Evolutionary conservation across 169 alveolate species (phyloP).

Genomic region (Babesia divergens): DNA sequence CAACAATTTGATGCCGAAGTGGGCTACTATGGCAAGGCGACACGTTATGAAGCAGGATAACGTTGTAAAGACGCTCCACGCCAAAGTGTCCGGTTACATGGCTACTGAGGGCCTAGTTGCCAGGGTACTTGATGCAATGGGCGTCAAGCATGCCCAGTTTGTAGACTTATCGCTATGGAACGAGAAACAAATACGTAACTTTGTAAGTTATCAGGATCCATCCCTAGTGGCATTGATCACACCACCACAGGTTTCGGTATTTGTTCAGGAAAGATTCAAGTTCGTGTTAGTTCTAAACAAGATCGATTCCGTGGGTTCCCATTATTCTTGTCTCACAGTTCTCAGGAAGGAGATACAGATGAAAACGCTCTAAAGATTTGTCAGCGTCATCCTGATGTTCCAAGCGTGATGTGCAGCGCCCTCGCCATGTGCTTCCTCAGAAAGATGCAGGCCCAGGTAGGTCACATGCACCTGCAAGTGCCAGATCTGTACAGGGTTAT

Average conservation of each 20-base stretch:
- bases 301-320: conserved; percentile 63
- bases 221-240: neutral
- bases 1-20: conserved; percentile 68
- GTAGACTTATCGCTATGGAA: conserved; percentile 62
- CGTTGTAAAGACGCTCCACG: conserved; percentile 38
- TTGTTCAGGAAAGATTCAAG: conserved; percentile 68
- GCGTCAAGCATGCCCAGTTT: conserved; percentile 46
- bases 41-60: conserved; percentile 52
- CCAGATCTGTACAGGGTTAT: conserved; percentile 14
- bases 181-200: conserved; percentile 23
- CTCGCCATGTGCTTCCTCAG: conserved; percentile 68
- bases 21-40: conserved; percentile 70
- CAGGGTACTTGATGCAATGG: conserved; percentile 38
- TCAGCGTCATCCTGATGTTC: conserved; percentile 41
- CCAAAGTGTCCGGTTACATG: conserved; percentile 70
- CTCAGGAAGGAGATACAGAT: conserved; percentile 66
- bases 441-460: conserved; percentile 61
- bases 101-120: conserved; percentile 50
- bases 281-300: conserved; percentile 74
- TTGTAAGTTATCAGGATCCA: conserved; percentile 49
- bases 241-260: conserved; percentile 42
- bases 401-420: conserved; percentile 63
- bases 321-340: neutral
- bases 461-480: neutral
- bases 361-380: conserved; percentile 43